These are phyloP conservation scores for Ramaria sp. DNA, from an alignment of 768 basidiomycete species.

Conservation along the genomic window DNA sequence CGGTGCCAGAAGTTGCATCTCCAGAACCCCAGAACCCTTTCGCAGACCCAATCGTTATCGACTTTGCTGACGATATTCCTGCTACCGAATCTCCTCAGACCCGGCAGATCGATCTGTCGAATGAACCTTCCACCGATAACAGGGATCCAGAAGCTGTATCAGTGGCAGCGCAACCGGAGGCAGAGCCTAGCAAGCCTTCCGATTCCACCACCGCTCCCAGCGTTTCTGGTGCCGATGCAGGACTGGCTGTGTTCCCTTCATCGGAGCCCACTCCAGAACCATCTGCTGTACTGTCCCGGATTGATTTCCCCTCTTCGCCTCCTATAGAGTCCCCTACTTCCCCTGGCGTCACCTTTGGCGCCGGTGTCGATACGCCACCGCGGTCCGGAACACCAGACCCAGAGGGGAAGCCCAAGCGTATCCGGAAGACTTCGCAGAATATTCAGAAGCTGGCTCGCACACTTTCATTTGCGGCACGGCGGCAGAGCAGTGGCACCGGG, in stretches of 20 bases:
- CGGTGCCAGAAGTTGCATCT: slow-evolving; percentile 10
- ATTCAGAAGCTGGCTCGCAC: slow-evolving; percentile 71
- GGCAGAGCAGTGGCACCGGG: slow-evolving; percentile 39
- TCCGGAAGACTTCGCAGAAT: slow-evolving; percentile 75
- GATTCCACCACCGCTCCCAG: neutral
- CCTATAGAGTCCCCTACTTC: slow-evolving; percentile 21
- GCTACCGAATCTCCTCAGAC: slow-evolving; percentile 5
- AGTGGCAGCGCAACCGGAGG: neutral
- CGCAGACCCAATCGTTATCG: slow-evolving; percentile 2
- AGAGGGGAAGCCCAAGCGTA: slow-evolving; percentile 66
- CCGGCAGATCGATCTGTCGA: slow-evolving; percentile 13
- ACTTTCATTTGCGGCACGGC: slow-evolving; percentile 54
- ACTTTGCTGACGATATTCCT: neutral
- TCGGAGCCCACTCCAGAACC: slow-evolving; percentile 14
- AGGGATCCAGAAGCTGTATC: slow-evolving; percentile 9
- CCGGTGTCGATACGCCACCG: slow-evolving; percentile 39
- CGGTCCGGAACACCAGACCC: slow-evolving; percentile 65
- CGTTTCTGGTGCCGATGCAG: neutral
- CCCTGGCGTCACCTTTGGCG: slow-evolving; percentile 59
- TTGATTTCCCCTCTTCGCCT: slow-evolving; percentile 26
- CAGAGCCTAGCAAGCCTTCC: neutral
- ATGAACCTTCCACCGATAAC: slow-evolving; percentile 20
- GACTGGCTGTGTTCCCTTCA: slow-evolving; percentile 13
- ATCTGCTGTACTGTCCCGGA: slow-evolving; percentile 11
- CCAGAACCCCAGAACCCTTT: slow-evolving; percentile 8